Evolutionary conservation across 1,284 basidiomycete species (phyloP), one percentile per base, ranked within the genome.

Genomic region (Leucoagaricus sp.): DNA sequence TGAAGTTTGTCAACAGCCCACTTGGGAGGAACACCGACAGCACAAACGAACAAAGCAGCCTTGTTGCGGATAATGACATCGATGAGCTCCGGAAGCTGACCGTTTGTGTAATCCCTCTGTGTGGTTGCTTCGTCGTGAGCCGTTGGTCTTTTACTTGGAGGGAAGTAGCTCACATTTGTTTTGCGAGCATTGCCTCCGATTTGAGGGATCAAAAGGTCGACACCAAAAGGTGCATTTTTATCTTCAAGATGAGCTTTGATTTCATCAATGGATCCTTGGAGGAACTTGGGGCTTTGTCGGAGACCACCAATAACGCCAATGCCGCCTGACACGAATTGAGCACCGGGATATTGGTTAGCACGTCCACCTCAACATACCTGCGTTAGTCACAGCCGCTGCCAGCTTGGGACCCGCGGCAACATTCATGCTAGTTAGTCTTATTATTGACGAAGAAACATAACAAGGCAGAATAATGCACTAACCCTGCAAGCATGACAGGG

Each of bases 261-360:
- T 63, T 91, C 86, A 33, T 84, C 75, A 47, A 90, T 89, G 12
- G 76, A 78, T 15, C 78, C 74, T 62, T 81, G 78, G 33, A 90
- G 79, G 64, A 86, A 80, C 62, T 84, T 86, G 12, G 89, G 87
- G 60, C 79, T 87, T 65, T 86, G 85, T 38, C 83, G 81, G 34
- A 93, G 72, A 38, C 92, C 91, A 4, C 92, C 93, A 61, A 94
- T 92, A 63, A 93, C 89, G 21, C 93, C 93, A 61, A 95, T 84
- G 6, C 91, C 93, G 58, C 86, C 84, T 82, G 29, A n/a, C 29
- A 33, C 12, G 25, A 21, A 25, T 53, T 38, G 36, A 40, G 25
- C 19, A 17, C 15, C 40, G 26, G 23, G 13, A 36, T 33, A 7
- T 10, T 34, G 21, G 8, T 12, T 25, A 13, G 9, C 7, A 15